These are phyloP conservation scores for Capsicum baccatum DNA, from an alignment of 257 asterid genomes.

Conservation along the genomic window DNA sequence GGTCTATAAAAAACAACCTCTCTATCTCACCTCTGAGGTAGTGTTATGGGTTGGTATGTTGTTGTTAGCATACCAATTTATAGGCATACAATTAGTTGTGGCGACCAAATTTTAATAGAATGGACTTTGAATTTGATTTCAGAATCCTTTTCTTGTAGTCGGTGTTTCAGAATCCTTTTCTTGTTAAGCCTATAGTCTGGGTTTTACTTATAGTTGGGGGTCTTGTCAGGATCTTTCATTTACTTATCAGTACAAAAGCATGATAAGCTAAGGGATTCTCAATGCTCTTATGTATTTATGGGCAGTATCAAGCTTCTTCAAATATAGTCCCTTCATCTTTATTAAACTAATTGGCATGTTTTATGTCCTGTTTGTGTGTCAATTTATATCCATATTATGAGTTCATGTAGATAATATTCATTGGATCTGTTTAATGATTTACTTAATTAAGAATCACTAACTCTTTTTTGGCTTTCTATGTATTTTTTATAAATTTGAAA, in stretches of 20 bases:
- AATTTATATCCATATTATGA: background rate
- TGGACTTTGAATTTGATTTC: background rate
- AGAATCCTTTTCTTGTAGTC: too few relatives aligned
- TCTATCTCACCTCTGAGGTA: too few relatives aligned
- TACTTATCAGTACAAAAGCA: too few relatives aligned
- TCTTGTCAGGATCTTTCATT: background rate
- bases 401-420: background rate
- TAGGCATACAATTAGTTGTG: too few relatives aligned
- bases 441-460: background rate
- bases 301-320: background rate
- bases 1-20: too few relatives aligned
- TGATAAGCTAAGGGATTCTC: too few relatives aligned
- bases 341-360: background rate
- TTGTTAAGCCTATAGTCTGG: too few relatives aligned
- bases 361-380: conserved; percentile 1
- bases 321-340: background rate
- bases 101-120: background rate
- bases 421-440: background rate
- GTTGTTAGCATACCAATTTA: too few relatives aligned
- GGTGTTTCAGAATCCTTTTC: background rate
- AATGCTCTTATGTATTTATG: background rate
- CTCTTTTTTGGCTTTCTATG: background rate
- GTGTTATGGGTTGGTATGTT: too few relatives aligned
- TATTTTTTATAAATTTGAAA: background rate
- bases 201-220: background rate